Base-by-base conservation (phyloP, 208 protist species). In the Trypanosomatidae sp. region DNA sequence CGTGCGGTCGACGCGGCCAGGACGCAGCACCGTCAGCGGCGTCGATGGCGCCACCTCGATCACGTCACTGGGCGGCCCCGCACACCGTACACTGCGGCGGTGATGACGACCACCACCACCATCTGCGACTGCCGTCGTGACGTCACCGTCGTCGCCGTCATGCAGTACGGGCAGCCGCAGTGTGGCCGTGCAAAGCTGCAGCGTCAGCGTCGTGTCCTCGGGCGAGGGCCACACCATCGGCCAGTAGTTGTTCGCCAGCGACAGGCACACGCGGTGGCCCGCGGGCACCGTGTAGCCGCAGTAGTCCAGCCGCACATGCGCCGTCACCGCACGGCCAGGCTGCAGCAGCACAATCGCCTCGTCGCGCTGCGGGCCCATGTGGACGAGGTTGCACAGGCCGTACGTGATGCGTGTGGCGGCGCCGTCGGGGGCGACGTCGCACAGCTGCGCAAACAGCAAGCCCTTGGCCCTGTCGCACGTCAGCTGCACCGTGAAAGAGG, bases 201-300 rank as follows among this genome's bases (percentile, higher is more conserved):
- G 35, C 18, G 52, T 56, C 38, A 81, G 45, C 38, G 71, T 76
- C 19, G 64, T 72, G 43, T 66, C 51, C 50, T 62, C 53, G 2
- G 71, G 71, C 2, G 71, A 76, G 35, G 52, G 55, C 66, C 71
- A 81, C 25, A 81, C 56, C 62, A 72, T 76, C 21, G 71, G 71
- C 67, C 71, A 81, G 48, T 70, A 75, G 53, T 66, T 72, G 51
- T 81, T 81, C 39, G 71, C 66, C 15, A 81, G 42, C 18, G 57
- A 75, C 24, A 81, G 61, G 15, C 58, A 56, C 18, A 75, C 0
- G 28, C 53, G 35, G 47, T 81, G 71, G 4, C 66, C 71, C 5
- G 48, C 55, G 4, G 62, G 51, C 20, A 81, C 48, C 26, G 59
- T 57, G 58, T 81, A 75, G 47, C 63, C 72, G 44, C 72, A 82